Percentiles rank a stretch among this genome's conserved stretches.
phyloP scores from a whole-genome alignment of 495 filamentous ascomycete genomes.

The Polyplosphaeria fusca region DNA sequence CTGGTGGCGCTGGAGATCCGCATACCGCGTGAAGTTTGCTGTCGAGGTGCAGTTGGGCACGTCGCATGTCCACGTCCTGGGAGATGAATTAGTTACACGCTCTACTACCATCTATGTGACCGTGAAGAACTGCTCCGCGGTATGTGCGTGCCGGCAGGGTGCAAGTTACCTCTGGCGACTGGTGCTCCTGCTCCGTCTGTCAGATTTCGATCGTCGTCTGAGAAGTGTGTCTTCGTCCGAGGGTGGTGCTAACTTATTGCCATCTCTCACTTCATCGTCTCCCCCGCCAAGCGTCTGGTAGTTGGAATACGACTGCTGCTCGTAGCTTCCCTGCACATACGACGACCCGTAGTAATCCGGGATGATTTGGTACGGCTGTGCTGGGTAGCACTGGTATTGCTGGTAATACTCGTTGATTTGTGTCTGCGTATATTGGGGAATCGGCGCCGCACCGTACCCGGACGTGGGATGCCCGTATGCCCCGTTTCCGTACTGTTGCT shows the following conservation, averaged over 20 bases:
- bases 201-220: slow-evolving; percentile 4
- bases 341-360: slow-evolving; percentile 2
- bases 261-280: background rate
- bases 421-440: slow-evolving; percentile 23
- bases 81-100: background rate
- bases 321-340: background rate
- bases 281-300: background rate
- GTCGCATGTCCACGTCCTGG: slow-evolving; percentile 46
- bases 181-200: slow-evolving; percentile 11
- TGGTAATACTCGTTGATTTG: slow-evolving; percentile 26
- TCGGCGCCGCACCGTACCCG: background rate
- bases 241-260: slow-evolving; percentile 12
- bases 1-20: slow-evolving; percentile 56
- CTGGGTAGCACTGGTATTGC: slow-evolving; percentile 19
- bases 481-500: background rate
- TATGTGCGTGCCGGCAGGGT: background rate
- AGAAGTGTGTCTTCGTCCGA: slow-evolving; percentile 3
- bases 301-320: background rate
- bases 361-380: slow-evolving; percentile 20
- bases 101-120: too few relatives aligned
- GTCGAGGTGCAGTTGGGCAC: slow-evolving; percentile 48
- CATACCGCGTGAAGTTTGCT: slow-evolving; percentile 48
- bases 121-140: too few relatives aligned
- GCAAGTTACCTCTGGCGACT: slow-evolving; percentile 15
- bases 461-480: background rate